Conservation (phyloP, 2,329 filamentous ascomycete genomes). For the Lanzia echinophila region DNA sequence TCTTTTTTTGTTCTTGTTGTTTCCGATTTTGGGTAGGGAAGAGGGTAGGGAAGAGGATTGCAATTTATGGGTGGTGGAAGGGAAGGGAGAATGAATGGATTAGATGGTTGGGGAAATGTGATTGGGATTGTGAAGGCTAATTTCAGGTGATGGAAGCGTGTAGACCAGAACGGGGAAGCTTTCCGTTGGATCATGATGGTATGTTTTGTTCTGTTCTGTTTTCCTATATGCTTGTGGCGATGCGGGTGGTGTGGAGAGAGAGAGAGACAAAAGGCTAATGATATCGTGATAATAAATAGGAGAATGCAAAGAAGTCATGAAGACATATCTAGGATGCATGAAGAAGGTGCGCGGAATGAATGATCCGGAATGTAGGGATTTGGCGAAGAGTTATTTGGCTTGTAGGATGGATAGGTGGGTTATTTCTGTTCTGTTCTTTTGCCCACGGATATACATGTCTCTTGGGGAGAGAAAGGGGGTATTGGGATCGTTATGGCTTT, state of each 20-base stretch:
- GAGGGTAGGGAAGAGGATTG: too few species aligned
- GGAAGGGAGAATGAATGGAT: too few species aligned
- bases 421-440: not conserved
- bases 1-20: too few species aligned
- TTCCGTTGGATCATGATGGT: conserved; percentile 93
- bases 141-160: not conserved
- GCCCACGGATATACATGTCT: too few species aligned
- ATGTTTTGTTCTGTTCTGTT: conserved; percentile 18
- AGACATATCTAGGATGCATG: conserved; percentile 77
- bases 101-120: too few species aligned
- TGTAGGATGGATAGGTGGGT: conserved; percentile 92
- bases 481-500: too few species aligned
- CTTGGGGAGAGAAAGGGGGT: not conserved
- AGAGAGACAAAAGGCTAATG: not conserved
- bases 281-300: conserved; percentile 41
- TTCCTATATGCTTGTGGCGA: not conserved
- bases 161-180: conserved; percentile 86
- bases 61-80: too few species aligned
- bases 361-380: conserved; percentile 72
- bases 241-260: not conserved
- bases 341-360: conserved; percentile 79
- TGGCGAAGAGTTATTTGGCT: conserved; percentile 82
- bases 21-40: too few species aligned
- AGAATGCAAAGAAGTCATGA: conserved; percentile 90
- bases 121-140: conserved; percentile 4